Evolutionary conservation across 345 rosid genomes (phyloP), one percentile per base, ranked within the genome.

Genomic region (thale cress (Arabidopsis thaliana)): DNA sequence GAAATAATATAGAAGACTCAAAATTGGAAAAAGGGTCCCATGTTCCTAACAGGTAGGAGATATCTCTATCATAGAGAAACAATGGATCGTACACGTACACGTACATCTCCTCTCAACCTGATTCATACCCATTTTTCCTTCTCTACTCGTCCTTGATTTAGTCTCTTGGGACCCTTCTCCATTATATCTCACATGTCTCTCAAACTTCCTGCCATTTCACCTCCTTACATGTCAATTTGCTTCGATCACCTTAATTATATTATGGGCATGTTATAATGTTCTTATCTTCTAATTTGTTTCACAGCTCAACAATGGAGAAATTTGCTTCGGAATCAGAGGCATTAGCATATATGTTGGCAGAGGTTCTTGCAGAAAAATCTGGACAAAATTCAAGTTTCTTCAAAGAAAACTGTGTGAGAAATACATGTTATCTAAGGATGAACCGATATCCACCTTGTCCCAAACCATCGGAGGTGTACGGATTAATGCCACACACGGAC

Each of bases 401-500:
- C 78, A 62, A 71, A 60, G 88, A 92, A 69, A 88, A 84, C 50
- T 95, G 98, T 60, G 49, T 78, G 82, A 84, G 89, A 1, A 89
- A 85, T 73, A 83, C 94, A 9, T 95, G 99, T 72, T 92, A 87
- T 67, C 84, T 92, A 7, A 84, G 99, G 66, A 85, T 95, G 85
- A 95, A 95, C 62, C 78, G 91, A 52, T 95, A 92, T 71, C 98
- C 96, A 2, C 94, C 97, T 4, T 92, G 99, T 76, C 87, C 91
- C 0, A 58, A 82, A 36, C 82, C 88, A 12, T 34, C 71, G 6
- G 80, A 81, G 8, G 80, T 90, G 11, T 85, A 80, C 70, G 99
- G 98, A 2, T 82, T 95, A 38, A 86, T 88, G 87, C 97, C 99
- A 2, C 99, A 95, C 80, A 95, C 99, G 0, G 98, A 95, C 58